Percentiles rank a stretch among this genome's conserved stretches.
These are phyloP conservation scores for Candida odintsovae DNA, from an alignment of 805 yeast species.

Conservation along the genomic window DNA sequence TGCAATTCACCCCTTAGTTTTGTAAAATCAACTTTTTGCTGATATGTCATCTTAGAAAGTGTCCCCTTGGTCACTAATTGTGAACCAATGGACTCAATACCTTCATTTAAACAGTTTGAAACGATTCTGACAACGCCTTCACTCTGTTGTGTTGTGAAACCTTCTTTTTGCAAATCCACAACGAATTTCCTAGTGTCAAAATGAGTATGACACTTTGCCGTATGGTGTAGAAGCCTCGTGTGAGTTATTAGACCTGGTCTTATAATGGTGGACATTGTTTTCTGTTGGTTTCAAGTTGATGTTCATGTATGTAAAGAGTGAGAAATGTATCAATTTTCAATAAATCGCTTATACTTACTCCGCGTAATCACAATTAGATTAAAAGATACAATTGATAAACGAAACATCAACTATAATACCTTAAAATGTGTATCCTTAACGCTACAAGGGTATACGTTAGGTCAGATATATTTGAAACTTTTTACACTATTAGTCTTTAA, in stretches of 20 bases:
- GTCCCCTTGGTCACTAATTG: conserved; percentile 83
- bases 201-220: conserved; percentile 7
- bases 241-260: neutral
- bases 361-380: neutral
- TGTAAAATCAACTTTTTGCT: conserved; percentile 95
- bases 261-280: neutral
- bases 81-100: conserved; percentile 66
- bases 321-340: neutral
- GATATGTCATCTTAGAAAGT: conserved; percentile 79
- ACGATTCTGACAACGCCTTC: conserved; percentile 73
- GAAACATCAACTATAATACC: too few relatives aligned
- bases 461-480: too few relatives aligned
- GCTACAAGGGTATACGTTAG: too few relatives aligned
- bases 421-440: too few relatives aligned
- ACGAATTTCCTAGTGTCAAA: conserved; percentile 24
- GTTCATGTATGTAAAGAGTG: neutral
- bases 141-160: conserved; percentile 72
- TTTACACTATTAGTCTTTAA: too few relatives aligned
- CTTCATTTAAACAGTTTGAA: conserved; percentile 70
- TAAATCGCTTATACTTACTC: neutral
- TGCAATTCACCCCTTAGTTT: conserved; percentile 89
- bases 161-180: conserved; percentile 40
- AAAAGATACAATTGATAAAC: neutral
- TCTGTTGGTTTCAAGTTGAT: neutral
- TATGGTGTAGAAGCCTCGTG: neutral